These are phyloP conservation scores for Larix kaempferi DNA, from an alignment of 75 land plant species.

Conservation along the genomic window DNA sequence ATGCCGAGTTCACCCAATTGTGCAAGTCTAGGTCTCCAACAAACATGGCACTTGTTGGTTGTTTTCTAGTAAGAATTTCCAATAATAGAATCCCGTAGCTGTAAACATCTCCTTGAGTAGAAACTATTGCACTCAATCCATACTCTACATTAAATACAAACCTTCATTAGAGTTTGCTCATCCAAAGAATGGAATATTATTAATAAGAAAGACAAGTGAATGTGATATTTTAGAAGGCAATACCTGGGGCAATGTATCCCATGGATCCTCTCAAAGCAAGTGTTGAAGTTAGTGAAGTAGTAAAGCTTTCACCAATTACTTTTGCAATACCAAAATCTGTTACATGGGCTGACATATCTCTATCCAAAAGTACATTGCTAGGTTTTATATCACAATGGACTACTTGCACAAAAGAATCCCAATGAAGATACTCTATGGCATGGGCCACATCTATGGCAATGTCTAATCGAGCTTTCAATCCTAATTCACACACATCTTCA, in stretches of 20 bases:
- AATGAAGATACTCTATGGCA: constrained; percentile 37
- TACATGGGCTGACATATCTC: constrained; percentile 21
- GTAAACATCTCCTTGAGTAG: constrained; percentile 10
- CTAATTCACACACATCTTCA: not conserved
- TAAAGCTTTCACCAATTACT: not conserved
- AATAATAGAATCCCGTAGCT: constrained; percentile 2
- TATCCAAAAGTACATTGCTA: constrained; percentile 44
- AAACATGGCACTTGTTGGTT: constrained; percentile 8
- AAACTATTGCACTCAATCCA: not conserved
- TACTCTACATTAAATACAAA: not conserved
- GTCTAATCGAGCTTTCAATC: not conserved
- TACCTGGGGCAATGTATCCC: not conserved
- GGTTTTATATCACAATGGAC: constrained; percentile 47
- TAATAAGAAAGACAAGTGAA: constrained; percentile 8
- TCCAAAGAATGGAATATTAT: constrained; percentile 3
- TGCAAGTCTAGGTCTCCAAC: not conserved
- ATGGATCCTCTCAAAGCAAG: not conserved
- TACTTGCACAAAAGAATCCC: constrained; percentile 15
- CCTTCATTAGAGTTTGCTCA: not conserved
- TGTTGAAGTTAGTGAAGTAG: not conserved
- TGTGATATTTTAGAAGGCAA: not conserved
- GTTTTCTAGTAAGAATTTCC: not conserved
- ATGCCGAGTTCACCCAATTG: not conserved
- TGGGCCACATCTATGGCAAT: constrained; percentile 26
- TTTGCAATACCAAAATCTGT: constrained; percentile 35